These are phyloP conservation scores for Akanthomyces lecanii DNA, from an alignment of 2,329 filamentous ascomycete species.

Conservation along the genomic window DNA sequence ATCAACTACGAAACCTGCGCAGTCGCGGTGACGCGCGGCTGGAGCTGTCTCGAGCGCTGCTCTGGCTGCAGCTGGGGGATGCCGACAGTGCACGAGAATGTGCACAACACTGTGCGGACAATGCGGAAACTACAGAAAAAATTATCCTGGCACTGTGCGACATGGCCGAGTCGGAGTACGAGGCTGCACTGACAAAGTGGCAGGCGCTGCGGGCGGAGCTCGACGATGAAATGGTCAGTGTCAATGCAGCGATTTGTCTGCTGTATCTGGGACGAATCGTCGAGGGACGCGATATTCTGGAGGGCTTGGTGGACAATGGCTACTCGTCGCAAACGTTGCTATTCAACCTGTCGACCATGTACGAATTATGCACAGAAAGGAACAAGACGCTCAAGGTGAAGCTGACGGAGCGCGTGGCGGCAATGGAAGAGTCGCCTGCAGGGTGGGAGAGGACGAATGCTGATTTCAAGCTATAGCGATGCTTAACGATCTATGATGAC, in stretches of 20 bases:
- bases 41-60: conserved; percentile 53
- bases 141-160: conserved; percentile 65
- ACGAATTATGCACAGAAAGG: conserved; percentile 83
- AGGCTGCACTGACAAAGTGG: conserved; percentile 61
- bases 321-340: conserved; percentile 73
- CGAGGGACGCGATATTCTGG: conserved; percentile 64
- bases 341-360: conserved; percentile 87
- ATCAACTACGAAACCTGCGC: conserved; percentile 63
- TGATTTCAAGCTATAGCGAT: conserved; percentile 65
- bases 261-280: conserved; percentile 76
- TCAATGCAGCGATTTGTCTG: conserved; percentile 80
- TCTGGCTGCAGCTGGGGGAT: conserved; percentile 78
- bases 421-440: conserved; percentile 47
- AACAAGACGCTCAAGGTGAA: conserved; percentile 64
- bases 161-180: conserved; percentile 74
- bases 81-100: conserved; percentile 59
- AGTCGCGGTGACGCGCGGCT: conserved; percentile 37
- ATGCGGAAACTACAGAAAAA: conserved; percentile 36
- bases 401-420: conserved; percentile 67
- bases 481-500: no score
- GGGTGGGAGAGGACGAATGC: conserved; percentile 69
- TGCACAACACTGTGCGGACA: conserved; percentile 32
- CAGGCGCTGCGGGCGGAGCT: conserved; percentile 39
- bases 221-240: conserved; percentile 64
- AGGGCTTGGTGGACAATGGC: conserved; percentile 58